Conservation (phyloP, 192 early-diverging fungal species). For the Nowakowskiella sp. region DNA sequence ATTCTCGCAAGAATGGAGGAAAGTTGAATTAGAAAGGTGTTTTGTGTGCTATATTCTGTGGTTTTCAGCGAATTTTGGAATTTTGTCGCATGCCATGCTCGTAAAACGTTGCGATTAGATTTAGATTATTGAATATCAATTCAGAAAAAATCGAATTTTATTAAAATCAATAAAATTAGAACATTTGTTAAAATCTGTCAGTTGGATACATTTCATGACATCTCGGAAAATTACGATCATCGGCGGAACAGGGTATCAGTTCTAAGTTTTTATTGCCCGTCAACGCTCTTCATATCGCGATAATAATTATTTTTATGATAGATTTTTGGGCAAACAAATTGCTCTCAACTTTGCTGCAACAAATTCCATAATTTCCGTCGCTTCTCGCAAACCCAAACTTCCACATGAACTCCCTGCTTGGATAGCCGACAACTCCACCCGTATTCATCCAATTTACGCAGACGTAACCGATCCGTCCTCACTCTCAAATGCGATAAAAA, state of each 20-base stretch:
- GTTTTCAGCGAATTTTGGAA: no score
- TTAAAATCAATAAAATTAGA: no score
- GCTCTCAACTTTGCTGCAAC: not conserved
- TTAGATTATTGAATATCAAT: no score
- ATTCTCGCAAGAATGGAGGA: no score
- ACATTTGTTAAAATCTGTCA: no score
- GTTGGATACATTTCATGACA: no score
- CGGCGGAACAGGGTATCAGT: not conserved
- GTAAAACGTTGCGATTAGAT: no score
- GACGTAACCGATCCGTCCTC: slow-evolving; percentile 14
- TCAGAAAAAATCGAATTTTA: no score
- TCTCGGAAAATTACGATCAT: not conserved
- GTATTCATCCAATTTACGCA: not conserved
- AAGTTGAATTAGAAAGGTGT: no score
- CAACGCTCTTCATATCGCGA: not conserved
- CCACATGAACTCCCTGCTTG: not conserved
- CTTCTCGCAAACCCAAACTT: not conserved
- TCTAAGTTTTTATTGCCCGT: not conserved
- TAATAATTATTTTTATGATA: not conserved
- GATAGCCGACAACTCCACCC: not conserved
- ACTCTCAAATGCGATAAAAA: slow-evolving; percentile 13
- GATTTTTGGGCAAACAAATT: not conserved
- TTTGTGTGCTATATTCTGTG: no score
- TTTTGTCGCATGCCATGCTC: no score
- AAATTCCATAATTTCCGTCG: not conserved